Evolutionary conservation across 2,329 filamentous ascomycete species (phyloP), one percentile per base, ranked within the genome.

Genomic region (Monosporascus ibericus): DNA sequence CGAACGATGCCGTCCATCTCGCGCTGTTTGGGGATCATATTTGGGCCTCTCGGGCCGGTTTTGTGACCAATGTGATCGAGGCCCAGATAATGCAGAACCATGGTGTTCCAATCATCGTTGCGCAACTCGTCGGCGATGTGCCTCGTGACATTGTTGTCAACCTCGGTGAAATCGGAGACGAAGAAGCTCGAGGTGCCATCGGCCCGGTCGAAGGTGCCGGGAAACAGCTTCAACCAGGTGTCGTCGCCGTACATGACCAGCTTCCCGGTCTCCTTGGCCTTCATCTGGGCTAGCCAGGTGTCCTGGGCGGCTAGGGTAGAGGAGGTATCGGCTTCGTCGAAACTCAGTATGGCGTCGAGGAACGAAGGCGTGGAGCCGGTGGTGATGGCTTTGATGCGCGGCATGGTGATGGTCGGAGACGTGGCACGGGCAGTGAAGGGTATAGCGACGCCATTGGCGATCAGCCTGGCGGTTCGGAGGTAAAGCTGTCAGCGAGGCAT

Each of bases 151-250:
- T 99, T 99, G 67, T 91, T 87, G 72, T 99, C 94, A 58, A 99
- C 95, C 75, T 99, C 92, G 48, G 90, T 95, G 65, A 96, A 99
- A 70, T 99, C 94, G 70, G 94, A 91, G 62, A 99, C 94, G 70
- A 97, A 99, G 70, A 99, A 99, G 73, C 92, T 97, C 52, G 91
- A 91, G 2, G 94, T 99, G 47, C 95, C 94, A 70, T 99, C 95
- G 48, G 85, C 78, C 40, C 92, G 85, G 60, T 86, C 84, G 72
- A 99, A 99, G 47, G 87, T 90, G 17, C 81, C 84, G 1, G 94
- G 94, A 63, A 99, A 99, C 15, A 99, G 78, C 74, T 96, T 97
- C 61, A 99, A 75, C 95, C 94, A 99, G 20, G 94, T 99, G 68
- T 99, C 94, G 65, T 99, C 94, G 48, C 94, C 94, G 65, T 94